Conservation (phyloP, 2,329 filamentous ascomycete genomes). For the Diaporthe capsici region DNA sequence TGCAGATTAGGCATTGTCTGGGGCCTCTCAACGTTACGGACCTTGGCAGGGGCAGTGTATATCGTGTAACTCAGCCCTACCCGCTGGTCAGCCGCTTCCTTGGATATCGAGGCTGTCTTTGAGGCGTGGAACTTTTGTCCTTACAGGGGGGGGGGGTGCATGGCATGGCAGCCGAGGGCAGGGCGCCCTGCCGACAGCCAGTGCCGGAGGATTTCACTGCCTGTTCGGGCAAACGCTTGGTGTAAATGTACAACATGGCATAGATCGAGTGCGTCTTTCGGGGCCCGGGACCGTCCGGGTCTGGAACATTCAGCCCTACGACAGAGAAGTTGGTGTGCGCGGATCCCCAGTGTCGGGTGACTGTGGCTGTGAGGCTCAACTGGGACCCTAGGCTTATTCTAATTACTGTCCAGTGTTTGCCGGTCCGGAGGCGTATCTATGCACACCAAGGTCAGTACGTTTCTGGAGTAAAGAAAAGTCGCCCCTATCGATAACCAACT, state of each 20-base stretch:
- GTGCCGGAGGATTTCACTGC: neutral
- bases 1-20: neutral
- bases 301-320: slow-evolving; percentile 10
- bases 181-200: neutral
- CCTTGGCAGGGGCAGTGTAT: slow-evolving; percentile 26
- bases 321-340: slow-evolving; percentile 4
- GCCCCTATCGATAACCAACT: neutral
- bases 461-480: neutral
- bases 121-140: slow-evolving; percentile 29
- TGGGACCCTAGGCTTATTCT: neutral
- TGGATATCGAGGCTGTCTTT: neutral
- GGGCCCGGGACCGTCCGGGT: slow-evolving; percentile 1
- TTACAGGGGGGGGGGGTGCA: neutral
- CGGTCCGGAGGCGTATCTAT: neutral
- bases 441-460: neutral
- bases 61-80: slow-evolving; percentile 24
- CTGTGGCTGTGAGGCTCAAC: slow-evolving; percentile 26
- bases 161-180: neutral
- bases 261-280: neutral
- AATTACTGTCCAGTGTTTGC: neutral
- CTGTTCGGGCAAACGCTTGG: neutral
- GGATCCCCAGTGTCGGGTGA: slow-evolving; percentile 27
- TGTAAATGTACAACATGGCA: neutral
- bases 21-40: neutral
- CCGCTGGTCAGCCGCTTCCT: slow-evolving; percentile 15